Base-by-base conservation (phyloP, 257 asterid genomes). In the Fraxinus quadrangulata region DNA sequence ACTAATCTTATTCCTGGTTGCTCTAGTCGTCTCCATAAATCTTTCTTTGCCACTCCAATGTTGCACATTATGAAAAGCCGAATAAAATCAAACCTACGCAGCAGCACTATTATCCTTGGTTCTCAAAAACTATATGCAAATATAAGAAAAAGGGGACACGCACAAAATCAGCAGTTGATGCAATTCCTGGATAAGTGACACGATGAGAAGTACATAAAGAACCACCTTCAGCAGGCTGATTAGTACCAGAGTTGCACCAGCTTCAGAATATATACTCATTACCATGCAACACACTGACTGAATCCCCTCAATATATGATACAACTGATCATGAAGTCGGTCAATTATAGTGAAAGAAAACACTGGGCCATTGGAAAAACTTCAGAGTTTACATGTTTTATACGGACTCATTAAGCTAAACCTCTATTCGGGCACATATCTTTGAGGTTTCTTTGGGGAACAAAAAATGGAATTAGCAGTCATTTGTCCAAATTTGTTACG, bases 391-490 rank as follows among this genome's bases (percentile, higher is more conserved):
- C 96, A 84, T 19, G 74, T 66, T 72, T 78, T 21, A 33, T 56
- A 9, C 3, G 68, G 34, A 24, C 17, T 24, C 68, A 0, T 63
- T 34, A 63, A 63, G 16, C 16, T 63, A 21, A 63, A 24, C 16
- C n/a, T 8, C 13, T 36, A 80, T 67, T 30, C 31, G 31, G 14
- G 21, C 71, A 61, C 24, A 83, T 84, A 86, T 77, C 70, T 65
- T 70, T 77, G 72, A 31, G 90, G 40, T 82, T 90, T 95, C 83
- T 89, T 90, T 0, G 96, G 92, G 37, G 97, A 95, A 84, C 90
- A 61, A 78, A 91, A 86, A 79, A 91, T 90, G 30, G 98, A 78
- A 23, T 79, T 80, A 56, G 80, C 79, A 74, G 81, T 78, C 42
- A 73, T 37, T 28, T 86, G 85, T 19, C 96, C 96, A 56, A 91